phyloP scores from a whole-genome alignment of 208 protist genomes.

The Herpetomonas samuelpessoai region DNA sequence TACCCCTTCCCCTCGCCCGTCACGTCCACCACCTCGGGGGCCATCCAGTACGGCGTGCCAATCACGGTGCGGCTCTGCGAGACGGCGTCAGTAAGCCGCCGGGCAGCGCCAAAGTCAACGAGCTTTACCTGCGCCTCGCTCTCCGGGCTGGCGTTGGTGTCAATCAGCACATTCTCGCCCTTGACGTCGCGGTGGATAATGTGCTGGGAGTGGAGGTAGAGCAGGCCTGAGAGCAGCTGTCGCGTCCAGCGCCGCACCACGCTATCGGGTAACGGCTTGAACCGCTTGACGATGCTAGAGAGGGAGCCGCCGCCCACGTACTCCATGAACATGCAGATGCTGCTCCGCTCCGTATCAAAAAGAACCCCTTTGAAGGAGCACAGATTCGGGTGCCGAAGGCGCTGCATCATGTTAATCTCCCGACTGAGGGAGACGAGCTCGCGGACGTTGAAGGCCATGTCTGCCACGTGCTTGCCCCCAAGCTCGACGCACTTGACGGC shows the following conservation, averaged over 20 bases:
- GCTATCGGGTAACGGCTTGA: slow-evolving; percentile 73
- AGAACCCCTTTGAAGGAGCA: slow-evolving; percentile 88
- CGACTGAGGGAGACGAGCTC: slow-evolving; percentile 85
- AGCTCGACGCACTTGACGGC: slow-evolving; percentile 90
- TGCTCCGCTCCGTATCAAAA: slow-evolving; percentile 50
- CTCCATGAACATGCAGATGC: slow-evolving; percentile 93
- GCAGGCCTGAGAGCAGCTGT: slow-evolving; percentile 83
- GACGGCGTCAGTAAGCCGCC: slow-evolving; percentile 76
- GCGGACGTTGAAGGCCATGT: slow-evolving; percentile 57
- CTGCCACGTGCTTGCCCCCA: slow-evolving; percentile 21
- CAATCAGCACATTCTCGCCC: slow-evolving; percentile 89
- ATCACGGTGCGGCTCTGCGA: slow-evolving; percentile 88
- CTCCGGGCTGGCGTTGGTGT: slow-evolving; percentile 56
- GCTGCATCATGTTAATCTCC: slow-evolving; percentile 92
- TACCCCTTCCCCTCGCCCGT: slow-evolving; percentile 52
- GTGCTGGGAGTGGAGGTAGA: slow-evolving; percentile 88
- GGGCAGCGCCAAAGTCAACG: slow-evolving; percentile 88
- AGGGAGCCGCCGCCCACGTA: slow-evolving; percentile 91
- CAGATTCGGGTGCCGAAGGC: slow-evolving; percentile 87
- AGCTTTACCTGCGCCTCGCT: slow-evolving; percentile 84
- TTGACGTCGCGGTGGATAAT: slow-evolving; percentile 93
- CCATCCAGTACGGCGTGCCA: slow-evolving; percentile 94
- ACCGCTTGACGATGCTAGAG: slow-evolving; percentile 78
- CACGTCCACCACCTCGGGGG: slow-evolving; percentile 87
- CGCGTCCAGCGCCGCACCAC: slow-evolving; percentile 88